Evolutionary conservation across 371 early-diverging fungal genomes (phyloP), one percentile per base, ranked within the genome.

Genomic region (Actinomucor elegans): DNA sequence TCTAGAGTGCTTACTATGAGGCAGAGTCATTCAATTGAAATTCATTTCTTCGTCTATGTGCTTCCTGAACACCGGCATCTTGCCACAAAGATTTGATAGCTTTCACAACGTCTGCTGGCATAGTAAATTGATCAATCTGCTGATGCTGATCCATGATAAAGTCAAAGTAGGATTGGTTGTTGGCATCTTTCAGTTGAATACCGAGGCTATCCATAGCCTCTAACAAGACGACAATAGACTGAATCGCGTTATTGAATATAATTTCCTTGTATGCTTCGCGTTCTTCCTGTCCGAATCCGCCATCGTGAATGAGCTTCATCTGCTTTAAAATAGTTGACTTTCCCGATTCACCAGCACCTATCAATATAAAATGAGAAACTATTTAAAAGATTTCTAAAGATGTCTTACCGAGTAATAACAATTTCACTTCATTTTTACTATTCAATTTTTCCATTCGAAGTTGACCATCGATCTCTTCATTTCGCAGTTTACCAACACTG

Each of bases 261-360:
- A 94, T 92, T 63, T 94, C 94, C 64, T 86, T 93, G 84, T 91
- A 95, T 3, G 94, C 86, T 49, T 89, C 88, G 45, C 89, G 84
- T 67, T 96, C 97, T 31, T 91, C 89, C 23, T 70, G 61, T 53
- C 89, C 82, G 76, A 94, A 98, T 12, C 97, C 94, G 45, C 84
- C 89, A 63, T 90, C 94, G 69, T 98, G 97, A 57, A 98, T 98
- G 43, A 96, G 79, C 68, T 93, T 92, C 96, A 98, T 97, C 67
- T 98, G 97, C 66, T 98, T 98, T 38, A 98, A 69, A 58, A 98
- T 93, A 9, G 98, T 98, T 33, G 91, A 90, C 73, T 98, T 98
- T 32, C 98, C 98, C 5, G 96, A 94, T 79, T 98, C 98, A 62
- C 98, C 98, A 24, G 97, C 93, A 57, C 98, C 96, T 95, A 34